Conservation (phyloP, 1,139 yeast genomes). For the Hanseniaspora sp. region DNA sequence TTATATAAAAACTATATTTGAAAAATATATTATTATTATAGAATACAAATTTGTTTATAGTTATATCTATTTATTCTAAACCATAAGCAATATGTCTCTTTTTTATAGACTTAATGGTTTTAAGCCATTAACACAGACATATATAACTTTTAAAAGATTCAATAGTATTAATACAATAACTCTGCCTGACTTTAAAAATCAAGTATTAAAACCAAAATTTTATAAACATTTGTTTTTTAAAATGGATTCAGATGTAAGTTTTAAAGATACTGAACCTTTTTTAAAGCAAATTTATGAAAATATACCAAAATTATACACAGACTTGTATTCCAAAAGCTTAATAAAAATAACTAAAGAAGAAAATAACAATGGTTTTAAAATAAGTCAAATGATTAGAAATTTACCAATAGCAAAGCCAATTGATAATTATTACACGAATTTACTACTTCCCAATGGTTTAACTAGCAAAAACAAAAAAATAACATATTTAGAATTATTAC, state of each 20-base stretch:
- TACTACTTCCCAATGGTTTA: conserved; percentile 4
- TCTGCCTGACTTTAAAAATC: conserved; percentile 1
- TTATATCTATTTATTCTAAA: neutral
- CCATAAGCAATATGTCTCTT: neutral
- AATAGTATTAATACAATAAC: neutral
- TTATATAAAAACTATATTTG: too few relatives aligned
- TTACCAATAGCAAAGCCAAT: conserved; percentile 1
- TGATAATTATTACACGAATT: neutral
- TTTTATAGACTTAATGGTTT: neutral
- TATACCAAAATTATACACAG: conserved; percentile 1
- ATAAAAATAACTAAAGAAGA: neutral
- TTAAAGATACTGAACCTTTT: conserved; percentile 8
- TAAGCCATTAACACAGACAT: neutral
- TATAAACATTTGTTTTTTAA: conserved; percentile 11
- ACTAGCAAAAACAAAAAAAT: conserved; percentile 21
- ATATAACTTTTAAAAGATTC: neutral
- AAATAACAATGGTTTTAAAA: conserved; percentile 2
- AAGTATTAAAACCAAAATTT: conserved; percentile 9
- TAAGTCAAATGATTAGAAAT: conserved; percentile 4
- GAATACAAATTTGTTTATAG: neutral
- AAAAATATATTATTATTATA: too few relatives aligned
- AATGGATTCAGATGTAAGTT: conserved; percentile 14
- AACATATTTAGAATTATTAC: conserved; percentile 49
- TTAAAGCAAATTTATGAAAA: conserved; percentile 4
- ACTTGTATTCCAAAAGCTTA: neutral